Evolutionary conservation across 257 asterid species (phyloP).

Genomic region (Solanum pennellii): DNA sequence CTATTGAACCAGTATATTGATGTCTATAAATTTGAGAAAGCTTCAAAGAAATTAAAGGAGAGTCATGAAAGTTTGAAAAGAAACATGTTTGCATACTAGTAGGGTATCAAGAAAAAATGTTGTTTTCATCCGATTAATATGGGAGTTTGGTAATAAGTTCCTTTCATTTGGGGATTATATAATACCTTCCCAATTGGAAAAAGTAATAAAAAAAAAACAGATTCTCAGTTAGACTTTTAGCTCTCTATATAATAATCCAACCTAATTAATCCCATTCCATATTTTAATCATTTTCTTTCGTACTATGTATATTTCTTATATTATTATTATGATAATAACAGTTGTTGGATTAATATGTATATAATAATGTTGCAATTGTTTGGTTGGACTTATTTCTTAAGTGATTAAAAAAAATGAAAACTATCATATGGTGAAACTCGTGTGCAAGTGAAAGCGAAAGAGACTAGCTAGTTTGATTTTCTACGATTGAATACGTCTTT

Average conservation of each 20-base stretch:
- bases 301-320: conserved; percentile 1
- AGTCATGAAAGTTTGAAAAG: background rate
- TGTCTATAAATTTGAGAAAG: background rate
- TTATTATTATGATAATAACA: background rate
- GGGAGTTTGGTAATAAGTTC: conserved; percentile 43
- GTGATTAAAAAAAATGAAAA: background rate
- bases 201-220: conserved; percentile 1
- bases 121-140: background rate
- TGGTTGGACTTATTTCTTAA: conserved; percentile 5
- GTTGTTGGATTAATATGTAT: background rate
- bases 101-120: background rate
- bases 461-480: background rate
- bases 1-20: rapidly evolving
- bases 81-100: background rate
- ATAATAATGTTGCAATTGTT: conserved; percentile 3
- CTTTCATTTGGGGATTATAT: conserved; percentile 24
- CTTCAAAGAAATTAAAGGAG: background rate
- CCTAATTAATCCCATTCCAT: conserved; percentile 25
- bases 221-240: conserved; percentile 14
- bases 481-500: background rate
- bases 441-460: conserved; percentile 11
- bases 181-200: background rate
- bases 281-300: background rate
- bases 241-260: conserved; percentile 7
- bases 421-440: conserved; percentile 4